phyloP scores from a whole-genome alignment of 108 stramenopile genomes.

The Skeletonema tropicum region DNA sequence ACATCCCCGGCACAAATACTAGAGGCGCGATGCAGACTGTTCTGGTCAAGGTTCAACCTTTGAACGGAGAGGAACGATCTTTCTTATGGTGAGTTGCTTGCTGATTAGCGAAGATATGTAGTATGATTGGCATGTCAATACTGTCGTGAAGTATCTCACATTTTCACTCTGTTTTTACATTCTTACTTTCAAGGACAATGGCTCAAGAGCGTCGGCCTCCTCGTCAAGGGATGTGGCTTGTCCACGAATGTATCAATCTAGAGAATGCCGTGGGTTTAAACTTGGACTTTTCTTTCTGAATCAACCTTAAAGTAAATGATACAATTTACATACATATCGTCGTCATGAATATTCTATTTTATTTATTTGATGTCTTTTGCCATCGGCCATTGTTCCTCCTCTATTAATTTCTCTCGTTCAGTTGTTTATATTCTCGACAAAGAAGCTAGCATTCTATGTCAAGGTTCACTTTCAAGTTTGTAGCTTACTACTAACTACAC shows the following conservation, averaged over 20 bases:
- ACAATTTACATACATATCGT: neutral
- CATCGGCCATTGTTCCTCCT: neutral
- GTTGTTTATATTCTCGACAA: neutral
- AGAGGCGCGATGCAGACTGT: slow-evolving; percentile 82
- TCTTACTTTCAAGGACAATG: slow-evolving; percentile 57
- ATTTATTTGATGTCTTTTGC: neutral
- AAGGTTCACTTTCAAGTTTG: neutral
- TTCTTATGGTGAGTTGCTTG: slow-evolving; percentile 34
- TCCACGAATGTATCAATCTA: slow-evolving; percentile 76
- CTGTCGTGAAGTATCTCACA: too few species aligned
- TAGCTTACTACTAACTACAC: neutral
- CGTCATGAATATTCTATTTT: neutral
- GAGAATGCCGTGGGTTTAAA: slow-evolving; percentile 61
- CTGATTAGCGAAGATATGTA: neutral
- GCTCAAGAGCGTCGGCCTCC: slow-evolving; percentile 80
- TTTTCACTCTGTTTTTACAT: neutral
- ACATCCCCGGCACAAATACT: slow-evolving; percentile 59
- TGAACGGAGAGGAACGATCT: slow-evolving; percentile 22
- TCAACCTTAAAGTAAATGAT: neutral
- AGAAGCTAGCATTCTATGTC: neutral
- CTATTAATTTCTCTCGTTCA: neutral
- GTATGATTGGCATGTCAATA: neutral
- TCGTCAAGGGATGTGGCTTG: slow-evolving; percentile 75
- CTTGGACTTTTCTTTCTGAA: slow-evolving; percentile 13
- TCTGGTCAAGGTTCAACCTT: slow-evolving; percentile 50